phyloP scores from a whole-genome alignment of 192 early-diverging fungal species.

The Umbelopsis sp. region DNA sequence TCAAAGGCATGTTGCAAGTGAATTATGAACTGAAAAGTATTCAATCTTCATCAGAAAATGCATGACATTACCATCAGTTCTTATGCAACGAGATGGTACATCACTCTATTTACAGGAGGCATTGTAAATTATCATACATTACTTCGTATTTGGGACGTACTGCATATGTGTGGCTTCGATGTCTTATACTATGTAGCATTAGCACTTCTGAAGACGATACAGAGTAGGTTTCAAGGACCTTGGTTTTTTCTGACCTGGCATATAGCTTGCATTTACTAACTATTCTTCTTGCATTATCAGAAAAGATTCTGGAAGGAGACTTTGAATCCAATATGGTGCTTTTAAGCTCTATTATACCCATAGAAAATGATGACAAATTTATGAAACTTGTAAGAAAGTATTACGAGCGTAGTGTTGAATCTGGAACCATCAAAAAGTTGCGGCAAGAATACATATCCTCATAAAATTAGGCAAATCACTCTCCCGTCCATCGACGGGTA shows the following conservation, averaged over 20 bases:
- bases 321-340: constrained; percentile 50
- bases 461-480: not conserved
- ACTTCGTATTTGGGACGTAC: constrained; percentile 57
- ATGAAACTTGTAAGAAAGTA: constrained; percentile 40
- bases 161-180: constrained; percentile 55
- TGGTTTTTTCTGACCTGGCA: not conserved
- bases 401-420: constrained; percentile 22
- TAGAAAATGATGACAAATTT: constrained; percentile 50
- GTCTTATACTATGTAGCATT: constrained; percentile 54
- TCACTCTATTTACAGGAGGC: constrained; percentile 57
- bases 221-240: constrained; percentile 38
- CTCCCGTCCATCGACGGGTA: too few relatives aligned
- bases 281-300: constrained; percentile 22
- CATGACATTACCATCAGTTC: constrained; percentile 49
- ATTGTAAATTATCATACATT: constrained; percentile 53
- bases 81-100: constrained; percentile 63
- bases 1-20: not conserved
- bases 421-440: not conserved
- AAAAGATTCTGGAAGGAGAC: constrained; percentile 39
- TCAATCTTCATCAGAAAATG: constrained; percentile 31
- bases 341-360: constrained; percentile 48
- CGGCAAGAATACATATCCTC: not conserved
- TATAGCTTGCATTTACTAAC: not conserved
- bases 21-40: not conserved
- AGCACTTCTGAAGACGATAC: constrained; percentile 44